Percentiles rank a stretch among this genome's conserved stretches.
Conservation (phyloP, 371 early-diverging fungal genomes). For the Umbelopsis sp. region DNA sequence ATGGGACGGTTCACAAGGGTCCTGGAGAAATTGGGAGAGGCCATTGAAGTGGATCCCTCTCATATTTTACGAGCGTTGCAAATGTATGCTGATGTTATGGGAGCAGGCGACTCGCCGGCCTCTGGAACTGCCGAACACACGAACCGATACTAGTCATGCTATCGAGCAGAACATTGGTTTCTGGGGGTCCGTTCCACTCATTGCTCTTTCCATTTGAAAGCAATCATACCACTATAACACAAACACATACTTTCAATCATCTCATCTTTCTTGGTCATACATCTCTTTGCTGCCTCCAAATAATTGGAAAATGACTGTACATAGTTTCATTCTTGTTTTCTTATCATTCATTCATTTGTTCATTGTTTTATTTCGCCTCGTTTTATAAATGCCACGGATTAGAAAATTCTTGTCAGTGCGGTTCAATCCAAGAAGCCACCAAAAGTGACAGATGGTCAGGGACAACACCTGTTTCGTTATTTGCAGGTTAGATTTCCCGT, state of each 20-base stretch:
- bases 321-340: slow-evolving; percentile 1
- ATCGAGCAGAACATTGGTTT: neutral
- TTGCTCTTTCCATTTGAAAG: neutral
- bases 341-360: neutral
- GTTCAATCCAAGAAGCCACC: too few relatives aligned
- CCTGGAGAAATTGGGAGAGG: slow-evolving; percentile 61
- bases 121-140: neutral
- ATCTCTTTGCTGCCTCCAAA: too few relatives aligned
- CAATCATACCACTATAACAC: neutral
- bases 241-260: neutral
- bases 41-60: slow-evolving; percentile 57
- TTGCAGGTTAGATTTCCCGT: too few relatives aligned
- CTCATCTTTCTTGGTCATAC: too few relatives aligned
- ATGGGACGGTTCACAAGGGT: slow-evolving; percentile 59
- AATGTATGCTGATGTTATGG: slow-evolving; percentile 59
- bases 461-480: too few relatives aligned
- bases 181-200: neutral
- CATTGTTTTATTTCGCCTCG: neutral
- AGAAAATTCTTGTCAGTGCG: too few relatives aligned
- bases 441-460: too few relatives aligned
- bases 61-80: slow-evolving; percentile 65
- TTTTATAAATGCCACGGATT: neutral
- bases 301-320: neutral
- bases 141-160: neutral
- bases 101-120: slow-evolving; percentile 19